Conservation (phyloP, 2,329 filamentous ascomycete genomes). For the Cordyceps cicadae region DNA sequence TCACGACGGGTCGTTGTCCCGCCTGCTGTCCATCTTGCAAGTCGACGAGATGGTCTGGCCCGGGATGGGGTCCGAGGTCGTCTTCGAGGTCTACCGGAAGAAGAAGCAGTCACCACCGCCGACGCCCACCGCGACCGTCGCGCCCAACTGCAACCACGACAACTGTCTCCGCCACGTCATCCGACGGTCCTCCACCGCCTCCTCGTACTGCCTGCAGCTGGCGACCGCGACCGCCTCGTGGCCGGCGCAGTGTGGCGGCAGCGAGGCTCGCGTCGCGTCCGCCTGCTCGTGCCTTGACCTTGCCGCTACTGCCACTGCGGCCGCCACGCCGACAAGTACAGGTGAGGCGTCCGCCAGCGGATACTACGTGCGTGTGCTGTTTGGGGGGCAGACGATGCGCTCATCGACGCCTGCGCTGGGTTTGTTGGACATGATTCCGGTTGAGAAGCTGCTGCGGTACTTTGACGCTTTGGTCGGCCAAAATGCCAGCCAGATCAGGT, state of each 20-base stretch:
- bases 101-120: constrained; percentile 13
- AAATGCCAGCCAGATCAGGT: constrained; percentile 35
- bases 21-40: constrained; percentile 62
- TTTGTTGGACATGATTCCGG: constrained; percentile 60
- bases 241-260: constrained; percentile 20
- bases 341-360: constrained; percentile 23
- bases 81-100: constrained; percentile 63
- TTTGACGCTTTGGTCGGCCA: constrained; percentile 62
- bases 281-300: constrained; percentile 22
- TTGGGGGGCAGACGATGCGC: constrained; percentile 56
- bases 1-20: constrained; percentile 66
- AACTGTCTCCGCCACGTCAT: constrained; percentile 26
- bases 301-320: constrained; percentile 10
- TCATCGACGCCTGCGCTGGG: constrained; percentile 65
- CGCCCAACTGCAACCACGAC: constrained; percentile 20
- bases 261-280: constrained; percentile 17
- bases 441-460: constrained; percentile 57
- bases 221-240: constrained; percentile 14
- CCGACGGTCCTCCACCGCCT: constrained; percentile 16
- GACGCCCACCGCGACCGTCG: constrained; percentile 16
- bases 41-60: constrained; percentile 74
- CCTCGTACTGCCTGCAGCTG: constrained; percentile 20
- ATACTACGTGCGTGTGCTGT: constrained; percentile 60
- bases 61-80: constrained; percentile 70
- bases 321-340: constrained; percentile 46